A percentile compares a stretch with the other conserved stretches of the same genome.
These are phyloP conservation scores for Sequoia sempervirens DNA, from an alignment of 75 land plant species.

Conservation along the genomic window DNA sequence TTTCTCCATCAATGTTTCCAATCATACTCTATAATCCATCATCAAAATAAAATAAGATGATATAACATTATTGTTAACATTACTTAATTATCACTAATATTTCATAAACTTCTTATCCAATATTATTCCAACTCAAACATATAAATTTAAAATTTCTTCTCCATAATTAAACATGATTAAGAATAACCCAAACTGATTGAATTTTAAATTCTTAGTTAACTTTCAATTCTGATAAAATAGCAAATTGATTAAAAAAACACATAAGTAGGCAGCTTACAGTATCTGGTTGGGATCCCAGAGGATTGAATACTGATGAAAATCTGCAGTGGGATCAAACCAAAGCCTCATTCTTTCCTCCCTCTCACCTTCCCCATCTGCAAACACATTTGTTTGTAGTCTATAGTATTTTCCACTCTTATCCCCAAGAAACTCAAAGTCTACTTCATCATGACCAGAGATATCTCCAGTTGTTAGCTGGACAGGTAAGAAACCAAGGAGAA, in stretches of 20 bases:
- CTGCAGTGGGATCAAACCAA: slow-evolving; percentile 35
- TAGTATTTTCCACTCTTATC: slow-evolving; percentile 19
- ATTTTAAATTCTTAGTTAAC: too few relatives aligned
- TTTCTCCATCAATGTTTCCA: too few relatives aligned
- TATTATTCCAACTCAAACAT: neutral
- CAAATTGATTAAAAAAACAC: neutral
- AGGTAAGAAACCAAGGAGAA: neutral
- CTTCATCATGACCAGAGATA: slow-evolving; percentile 14
- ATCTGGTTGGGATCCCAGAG: slow-evolving; percentile 29
- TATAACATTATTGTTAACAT: neutral
- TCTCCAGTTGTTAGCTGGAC: slow-evolving; percentile 1
- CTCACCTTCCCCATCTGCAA: slow-evolving; percentile 17
- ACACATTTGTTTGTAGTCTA: slow-evolving; percentile 28
- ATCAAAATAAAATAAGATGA: too few relatives aligned
- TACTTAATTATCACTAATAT: neutral
- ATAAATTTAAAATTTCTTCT: too few relatives aligned
- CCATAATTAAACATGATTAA: too few relatives aligned
- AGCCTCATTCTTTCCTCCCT: slow-evolving; percentile 24
- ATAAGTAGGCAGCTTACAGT: slow-evolving; percentile 9
- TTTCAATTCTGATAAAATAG: neutral
- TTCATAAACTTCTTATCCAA: neutral
- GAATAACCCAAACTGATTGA: too few relatives aligned
- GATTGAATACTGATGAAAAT: slow-evolving; percentile 23
- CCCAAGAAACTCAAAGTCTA: slow-evolving; percentile 35
- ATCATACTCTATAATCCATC: too few relatives aligned